These are phyloP conservation scores for Podila horticola DNA, from an alignment of 192 early-diverging fungal species.

Conservation along the genomic window DNA sequence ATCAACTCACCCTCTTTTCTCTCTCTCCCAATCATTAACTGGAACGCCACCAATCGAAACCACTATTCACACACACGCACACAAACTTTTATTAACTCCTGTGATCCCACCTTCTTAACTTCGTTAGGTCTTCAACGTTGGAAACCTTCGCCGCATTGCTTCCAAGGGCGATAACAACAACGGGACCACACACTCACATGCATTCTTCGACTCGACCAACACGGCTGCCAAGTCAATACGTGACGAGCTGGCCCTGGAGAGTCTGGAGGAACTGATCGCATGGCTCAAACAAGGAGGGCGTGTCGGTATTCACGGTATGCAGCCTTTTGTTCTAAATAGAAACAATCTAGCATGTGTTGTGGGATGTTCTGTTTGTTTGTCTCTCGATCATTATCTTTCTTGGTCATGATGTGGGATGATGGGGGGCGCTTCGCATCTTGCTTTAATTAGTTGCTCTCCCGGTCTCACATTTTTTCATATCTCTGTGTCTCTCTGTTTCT, in stretches of 20 bases:
- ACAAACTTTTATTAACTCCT: conserved; percentile 31
- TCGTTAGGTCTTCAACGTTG: conserved; percentile 91
- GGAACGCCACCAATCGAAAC: too few relatives aligned
- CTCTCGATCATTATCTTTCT: background rate
- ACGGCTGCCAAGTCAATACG: conserved; percentile 75
- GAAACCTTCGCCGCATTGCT: conserved; percentile 86
- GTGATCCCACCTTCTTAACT: conserved; percentile 58
- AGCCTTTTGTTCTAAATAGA: background rate
- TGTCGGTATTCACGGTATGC: conserved; percentile 79
- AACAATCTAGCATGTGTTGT: background rate
- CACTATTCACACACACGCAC: background rate
- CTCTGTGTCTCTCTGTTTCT: conserved; percentile 1
- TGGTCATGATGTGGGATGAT: too few relatives aligned
- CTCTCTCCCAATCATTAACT: too few relatives aligned
- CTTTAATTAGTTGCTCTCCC: background rate
- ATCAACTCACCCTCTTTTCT: too few relatives aligned
- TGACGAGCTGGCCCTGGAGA: conserved; percentile 91
- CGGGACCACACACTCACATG: conserved; percentile 71
- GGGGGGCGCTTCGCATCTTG: background rate
- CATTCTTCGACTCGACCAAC: conserved; percentile 97
- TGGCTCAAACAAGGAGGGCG: conserved; percentile 92
- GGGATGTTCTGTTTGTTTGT: background rate
- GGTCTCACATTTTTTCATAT: conserved; percentile 1
- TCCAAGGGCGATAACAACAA: conserved; percentile 57
- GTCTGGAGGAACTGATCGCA: conserved; percentile 87